Evolutionary conservation across 225 moss, liverwort and hornwort genomes (phyloP).

Genomic region (Lunularia cruciata): DNA sequence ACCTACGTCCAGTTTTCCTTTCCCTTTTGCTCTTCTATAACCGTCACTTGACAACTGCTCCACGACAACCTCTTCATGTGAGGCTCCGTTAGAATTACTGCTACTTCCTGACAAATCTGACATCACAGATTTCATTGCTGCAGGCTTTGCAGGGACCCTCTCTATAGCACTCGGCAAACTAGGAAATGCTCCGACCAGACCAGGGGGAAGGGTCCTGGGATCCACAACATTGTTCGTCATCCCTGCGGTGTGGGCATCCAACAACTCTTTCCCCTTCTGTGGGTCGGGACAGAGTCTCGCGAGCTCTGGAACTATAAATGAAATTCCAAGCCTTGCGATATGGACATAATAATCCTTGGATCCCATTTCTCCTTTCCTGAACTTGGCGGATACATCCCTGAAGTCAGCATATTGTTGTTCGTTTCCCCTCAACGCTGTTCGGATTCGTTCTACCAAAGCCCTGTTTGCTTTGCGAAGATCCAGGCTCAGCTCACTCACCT

Average conservation of each 20-base stretch:
- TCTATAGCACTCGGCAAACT: conserved; percentile 25
- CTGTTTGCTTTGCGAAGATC: conserved; percentile 76
- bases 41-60: conserved; percentile 84
- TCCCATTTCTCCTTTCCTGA: conserved; percentile 80
- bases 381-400: conserved; percentile 76
- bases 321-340: conserved; percentile 74
- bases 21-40: conserved; percentile 74
- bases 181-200: conserved; percentile 51
- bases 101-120: conserved; percentile 3
- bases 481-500: conserved; percentile 48
- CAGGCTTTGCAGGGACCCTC: not conserved
- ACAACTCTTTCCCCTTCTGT: conserved; percentile 71
- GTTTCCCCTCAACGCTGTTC: conserved; percentile 68
- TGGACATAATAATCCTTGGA: conserved; percentile 70
- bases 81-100: conserved; percentile 7
- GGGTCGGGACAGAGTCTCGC: conserved; percentile 96
- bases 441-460: conserved; percentile 74
- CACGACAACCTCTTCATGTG: conserved; percentile 35
- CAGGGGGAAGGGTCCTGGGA: conserved; percentile 54
- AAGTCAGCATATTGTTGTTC: conserved; percentile 89
- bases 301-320: conserved; percentile 81
- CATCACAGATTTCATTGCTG: not conserved
- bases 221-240: conserved; percentile 55
- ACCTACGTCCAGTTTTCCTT: conserved; percentile 35
- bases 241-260: conserved; percentile 59